Conservation (phyloP, 2,329 filamentous ascomycete genomes). For the Aspergillus costaricaensis region DNA sequence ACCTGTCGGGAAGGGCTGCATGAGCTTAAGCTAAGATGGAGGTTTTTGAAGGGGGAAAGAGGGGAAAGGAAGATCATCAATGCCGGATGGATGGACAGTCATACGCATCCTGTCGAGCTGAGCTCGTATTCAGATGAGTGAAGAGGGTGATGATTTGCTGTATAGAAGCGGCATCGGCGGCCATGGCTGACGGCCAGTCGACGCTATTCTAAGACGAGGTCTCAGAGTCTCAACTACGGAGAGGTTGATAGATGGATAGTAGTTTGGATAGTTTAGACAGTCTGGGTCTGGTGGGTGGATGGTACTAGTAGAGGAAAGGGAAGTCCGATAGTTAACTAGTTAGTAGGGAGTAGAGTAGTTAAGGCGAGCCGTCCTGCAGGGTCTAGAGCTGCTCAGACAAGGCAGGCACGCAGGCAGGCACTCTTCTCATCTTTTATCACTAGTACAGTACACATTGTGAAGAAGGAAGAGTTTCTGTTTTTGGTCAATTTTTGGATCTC, state of each 20-base stretch:
- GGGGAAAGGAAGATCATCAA: not conserved
- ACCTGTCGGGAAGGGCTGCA: slow-evolving; percentile 22
- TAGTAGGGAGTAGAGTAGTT: no score
- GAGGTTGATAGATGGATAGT: not conserved
- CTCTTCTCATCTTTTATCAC: no score
- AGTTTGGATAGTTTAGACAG: no score
- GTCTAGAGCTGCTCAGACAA: not conserved
- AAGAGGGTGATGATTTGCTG: slow-evolving; percentile 25
- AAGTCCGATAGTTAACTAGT: not conserved
- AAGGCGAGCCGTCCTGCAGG: not conserved
- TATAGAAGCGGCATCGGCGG: not conserved
- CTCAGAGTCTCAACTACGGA: not conserved
- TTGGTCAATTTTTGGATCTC: no score
- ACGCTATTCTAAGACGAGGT: not conserved
- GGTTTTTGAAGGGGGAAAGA: not conserved
- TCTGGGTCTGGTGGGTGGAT: no score
- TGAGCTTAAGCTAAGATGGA: not conserved
- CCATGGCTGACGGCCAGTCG: not conserved
- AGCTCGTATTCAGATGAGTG: slow-evolving; percentile 20
- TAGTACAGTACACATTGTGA: no score
- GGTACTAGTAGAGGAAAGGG: no score
- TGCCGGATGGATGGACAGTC: not conserved
- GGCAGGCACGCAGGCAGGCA: no score
- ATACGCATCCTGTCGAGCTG: slow-evolving; percentile 26
- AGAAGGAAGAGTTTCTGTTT: no score